phyloP scores from a whole-genome alignment of 176 grass and related monocot species.

The Lolium rigidum region DNA sequence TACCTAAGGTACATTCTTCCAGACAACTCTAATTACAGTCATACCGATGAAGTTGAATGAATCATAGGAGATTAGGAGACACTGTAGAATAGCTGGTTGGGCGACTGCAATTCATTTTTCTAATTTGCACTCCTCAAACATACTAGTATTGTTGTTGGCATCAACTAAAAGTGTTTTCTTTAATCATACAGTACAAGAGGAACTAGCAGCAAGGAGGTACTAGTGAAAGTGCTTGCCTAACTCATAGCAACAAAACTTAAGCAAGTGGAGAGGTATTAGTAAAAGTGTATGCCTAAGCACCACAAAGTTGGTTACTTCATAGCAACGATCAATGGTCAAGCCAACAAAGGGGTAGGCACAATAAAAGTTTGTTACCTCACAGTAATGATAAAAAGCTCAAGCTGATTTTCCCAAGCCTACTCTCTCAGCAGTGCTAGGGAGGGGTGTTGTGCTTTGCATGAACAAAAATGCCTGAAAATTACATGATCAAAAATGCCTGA shows the following conservation, averaged over 20 bases:
- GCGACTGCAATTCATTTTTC: slow-evolving; percentile 7
- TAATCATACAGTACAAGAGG: neutral
- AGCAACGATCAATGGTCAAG: neutral
- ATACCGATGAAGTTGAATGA: slow-evolving; percentile 2
- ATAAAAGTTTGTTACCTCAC: slow-evolving; percentile 40
- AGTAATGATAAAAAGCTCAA: slow-evolving; percentile 12
- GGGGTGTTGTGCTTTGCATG: slow-evolving; percentile 24
- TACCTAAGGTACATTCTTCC: neutral
- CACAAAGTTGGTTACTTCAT: slow-evolving; percentile 3
- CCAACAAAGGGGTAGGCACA: slow-evolving; percentile 4
- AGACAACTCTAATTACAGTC: neutral
- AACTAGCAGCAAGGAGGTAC: slow-evolving; percentile 21
- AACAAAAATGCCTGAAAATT: slow-evolving; percentile 34
- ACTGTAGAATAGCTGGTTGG: neutral
- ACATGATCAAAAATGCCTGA: slow-evolving; percentile 38
- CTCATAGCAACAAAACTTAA: neutral
- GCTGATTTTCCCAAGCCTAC: slow-evolving; percentile 28
- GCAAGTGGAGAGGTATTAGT: neutral
- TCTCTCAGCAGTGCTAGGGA: slow-evolving; percentile 28
- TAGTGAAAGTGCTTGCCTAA: slow-evolving; percentile 30
- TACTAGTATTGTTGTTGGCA: neutral
- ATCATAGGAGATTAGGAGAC: neutral
- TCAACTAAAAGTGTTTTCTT: slow-evolving; percentile 19
- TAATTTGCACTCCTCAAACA: neutral
- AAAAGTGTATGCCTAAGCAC: slow-evolving; percentile 22